These are phyloP conservation scores for Paecilomyces sp. DNA, from an alignment of 2,329 filamentous ascomycete species.

Conservation along the genomic window DNA sequence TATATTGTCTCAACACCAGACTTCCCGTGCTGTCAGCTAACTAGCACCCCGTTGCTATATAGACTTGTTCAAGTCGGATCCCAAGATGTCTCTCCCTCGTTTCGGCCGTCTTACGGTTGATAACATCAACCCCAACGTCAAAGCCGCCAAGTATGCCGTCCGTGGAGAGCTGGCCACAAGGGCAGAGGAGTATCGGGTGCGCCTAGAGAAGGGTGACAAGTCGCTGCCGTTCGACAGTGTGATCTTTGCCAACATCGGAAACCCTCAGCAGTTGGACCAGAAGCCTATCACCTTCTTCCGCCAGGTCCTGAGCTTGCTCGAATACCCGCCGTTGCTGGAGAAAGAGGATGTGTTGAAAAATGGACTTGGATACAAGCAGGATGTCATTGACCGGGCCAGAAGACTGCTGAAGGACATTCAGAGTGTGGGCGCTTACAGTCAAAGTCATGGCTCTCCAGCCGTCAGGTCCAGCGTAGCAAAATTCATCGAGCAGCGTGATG, in stretches of 20 bases:
- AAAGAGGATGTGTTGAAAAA: conserved; percentile 72
- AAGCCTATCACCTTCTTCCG: conserved; percentile 99
- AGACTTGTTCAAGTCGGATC: neutral
- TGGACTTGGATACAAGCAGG: conserved; percentile 75
- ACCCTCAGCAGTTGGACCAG: conserved; percentile 97
- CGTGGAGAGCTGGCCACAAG: conserved; percentile 91
- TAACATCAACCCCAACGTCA: conserved; percentile 89
- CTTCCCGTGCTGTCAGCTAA: neutral
- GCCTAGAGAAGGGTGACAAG: conserved; percentile 48
- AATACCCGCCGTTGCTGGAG: conserved; percentile 80
- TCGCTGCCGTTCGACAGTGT: conserved; percentile 80
- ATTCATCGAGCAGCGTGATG: conserved; percentile 90
- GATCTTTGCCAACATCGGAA: conserved; percentile 97
- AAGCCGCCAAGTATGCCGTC: conserved; percentile 88
- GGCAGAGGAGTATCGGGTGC: conserved; percentile 81
- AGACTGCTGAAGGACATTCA: conserved; percentile 74
- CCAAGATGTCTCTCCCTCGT: neutral
- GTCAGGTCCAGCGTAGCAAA: conserved; percentile 86
- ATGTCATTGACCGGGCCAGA: conserved; percentile 78
- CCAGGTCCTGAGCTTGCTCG: conserved; percentile 85
- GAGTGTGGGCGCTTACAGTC: conserved; percentile 93
- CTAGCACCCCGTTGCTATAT: neutral
- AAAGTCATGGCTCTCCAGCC: conserved; percentile 78
- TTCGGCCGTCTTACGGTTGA: conserved; percentile 57
- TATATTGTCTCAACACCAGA: neutral